Percentiles rank a stretch among this genome's conserved stretches.
Conservation (phyloP, 768 basidiomycete species). For the Favolaschia claudopus region DNA sequence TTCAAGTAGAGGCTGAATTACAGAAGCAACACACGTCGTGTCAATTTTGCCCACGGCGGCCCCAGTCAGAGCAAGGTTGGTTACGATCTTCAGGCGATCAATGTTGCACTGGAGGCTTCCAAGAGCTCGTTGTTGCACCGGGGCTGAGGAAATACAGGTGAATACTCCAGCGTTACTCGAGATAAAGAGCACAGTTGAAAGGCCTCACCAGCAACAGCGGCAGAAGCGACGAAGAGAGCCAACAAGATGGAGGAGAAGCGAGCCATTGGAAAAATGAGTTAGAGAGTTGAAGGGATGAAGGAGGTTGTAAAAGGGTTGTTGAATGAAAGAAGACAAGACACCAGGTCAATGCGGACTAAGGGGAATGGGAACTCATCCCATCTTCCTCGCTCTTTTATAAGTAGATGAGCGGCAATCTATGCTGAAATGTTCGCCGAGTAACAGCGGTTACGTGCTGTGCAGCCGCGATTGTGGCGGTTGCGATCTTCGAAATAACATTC, state of each 20-base stretch:
- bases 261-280: conserved; percentile 27
- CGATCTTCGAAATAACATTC: no score
- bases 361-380: conserved; percentile 14
- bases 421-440: no score
- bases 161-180: not conserved
- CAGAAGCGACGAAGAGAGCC: conserved; percentile 18
- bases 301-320: not conserved
- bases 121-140: conserved; percentile 3
- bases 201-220: conserved; percentile 12
- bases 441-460: no score
- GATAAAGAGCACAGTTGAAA: not conserved
- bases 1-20: not conserved
- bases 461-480: no score
- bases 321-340: conserved; percentile 24
- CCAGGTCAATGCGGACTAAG: conserved; percentile 27
- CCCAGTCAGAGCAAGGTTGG: conserved; percentile 30
- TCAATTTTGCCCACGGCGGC: conserved; percentile 30
- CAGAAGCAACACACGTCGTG: conserved; percentile 16
- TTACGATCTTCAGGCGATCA: conserved; percentile 34
- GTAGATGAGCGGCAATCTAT: not conserved
- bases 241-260: conserved; percentile 26
- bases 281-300: not conserved
- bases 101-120: conserved; percentile 28
- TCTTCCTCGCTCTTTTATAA: conserved; percentile 3
- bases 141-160: conserved; percentile 5